Base-by-base conservation (phyloP, 441 rosid genomes). In the Populus tomentosa region DNA sequence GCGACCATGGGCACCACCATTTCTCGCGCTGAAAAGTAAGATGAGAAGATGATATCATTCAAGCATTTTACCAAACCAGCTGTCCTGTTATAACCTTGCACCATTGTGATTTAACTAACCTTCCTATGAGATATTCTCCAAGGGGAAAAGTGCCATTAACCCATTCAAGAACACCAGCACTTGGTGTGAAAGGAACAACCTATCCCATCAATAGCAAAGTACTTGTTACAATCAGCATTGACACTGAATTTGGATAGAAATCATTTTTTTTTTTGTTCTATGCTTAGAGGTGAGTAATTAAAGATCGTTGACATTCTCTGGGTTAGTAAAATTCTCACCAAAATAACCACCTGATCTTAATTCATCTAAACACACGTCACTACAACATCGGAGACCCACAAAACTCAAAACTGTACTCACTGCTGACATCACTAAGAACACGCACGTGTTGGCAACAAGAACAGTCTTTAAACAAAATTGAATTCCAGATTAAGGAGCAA, bases 131-230 rank as follows among this genome's bases (percentile, higher is more conserved):
- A 89, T 96, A 94, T 46, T 94, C 98, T 80, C 98, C 98, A 70
- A 96, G 91, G 78, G 99, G 99, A 84, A 94, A 78, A 75, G 99
- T 96, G 78, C 99, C 99, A 87, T 91, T 87, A 73, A 96, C 99
- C 99, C 98, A 96, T 82, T 96, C 99, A 79, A 96, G 95, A 84
- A 96, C 98, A 76, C 99, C 99, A 77, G 98, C 99, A 83, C 98
- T 96, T 64, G 99, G 99, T 76, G 98, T 96, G 82, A 96, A 96
- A 75, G 99, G 98, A 85, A 96, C 83, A 79, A 96, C 98, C 99
- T 96, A 87, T 82, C 73, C 65, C 82, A 80, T 77, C 30, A 67
- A 73, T n/a, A 77, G 77, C 30, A 77, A 14, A 56, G 14, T 42
- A 74, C 33, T 66, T 76, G 36, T 74, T 76, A 63, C 13, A 28